Evolutionary conservation across 2,329 filamentous ascomycete species (phyloP), one percentile per base, ranked within the genome.

Genomic region (Emergomyces pasteurianus): DNA sequence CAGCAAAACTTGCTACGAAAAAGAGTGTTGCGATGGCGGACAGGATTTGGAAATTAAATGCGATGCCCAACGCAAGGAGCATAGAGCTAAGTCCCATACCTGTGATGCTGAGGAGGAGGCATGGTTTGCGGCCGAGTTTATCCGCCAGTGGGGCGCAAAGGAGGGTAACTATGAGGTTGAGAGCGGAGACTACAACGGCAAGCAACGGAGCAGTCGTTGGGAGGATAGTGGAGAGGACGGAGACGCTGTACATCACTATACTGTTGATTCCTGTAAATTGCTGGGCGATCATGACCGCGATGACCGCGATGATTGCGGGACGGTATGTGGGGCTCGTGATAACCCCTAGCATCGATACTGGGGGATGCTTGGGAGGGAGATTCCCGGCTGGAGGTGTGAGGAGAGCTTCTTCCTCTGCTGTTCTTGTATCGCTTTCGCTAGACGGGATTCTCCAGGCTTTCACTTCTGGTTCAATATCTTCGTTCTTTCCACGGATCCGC

Each of bases 181-280:
- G 83, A 14, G 85, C 81, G 0, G 91, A 96, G 62, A 97, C 91
- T 60, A 89, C 77, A 63, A 97, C 92, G 60, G 92, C 95, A 58
- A 99, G 81, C 0, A 95, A 77, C 0, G 88, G 87, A 0, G 92
- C 92, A 63, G 86, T 90, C 54, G 90, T 84, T 3, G 90, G 88
- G 0, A 99, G 82, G 1, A 97, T 82, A 64, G 86, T 85, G 38
- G 88, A 85, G 16, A 99, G 82, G 0, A 99, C 84, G 0, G 89
- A 91, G 6, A 97, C 94, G 1, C 92, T 95, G 75, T 99, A 99
- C 92, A 99, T 96, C 75, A 97, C 88, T 70, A 97, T 92, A 62
- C 88, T 92, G 81, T 99, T 97, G 77, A 97, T 92, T 54, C 90
- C 92, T 62, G 89, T 92, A 43, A 96, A 80, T 73, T 99, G 94